phyloP scores from a whole-genome alignment of 345 rosid genomes.

The Luvunga scandens region DNA sequence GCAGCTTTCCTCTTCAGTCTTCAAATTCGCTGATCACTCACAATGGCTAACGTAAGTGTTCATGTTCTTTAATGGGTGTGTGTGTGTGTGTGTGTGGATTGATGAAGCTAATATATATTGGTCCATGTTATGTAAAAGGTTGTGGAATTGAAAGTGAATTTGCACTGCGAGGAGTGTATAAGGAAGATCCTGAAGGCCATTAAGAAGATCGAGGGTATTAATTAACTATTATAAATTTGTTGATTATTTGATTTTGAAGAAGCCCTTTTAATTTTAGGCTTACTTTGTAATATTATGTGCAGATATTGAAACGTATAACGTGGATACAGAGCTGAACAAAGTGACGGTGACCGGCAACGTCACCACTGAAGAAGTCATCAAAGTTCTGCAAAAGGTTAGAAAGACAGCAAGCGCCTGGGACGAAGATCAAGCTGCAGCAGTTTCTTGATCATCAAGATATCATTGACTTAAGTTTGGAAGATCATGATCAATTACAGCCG shows the following conservation, averaged over 20 bases:
- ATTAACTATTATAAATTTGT: not conserved
- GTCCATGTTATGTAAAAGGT: slow-evolving; percentile 28
- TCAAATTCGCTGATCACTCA: not conserved
- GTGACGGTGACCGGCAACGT: slow-evolving; percentile 82
- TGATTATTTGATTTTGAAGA: not conserved
- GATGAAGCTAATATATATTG: not conserved
- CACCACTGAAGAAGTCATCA: slow-evolving; percentile 62
- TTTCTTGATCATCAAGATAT: not conserved
- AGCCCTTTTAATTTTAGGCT: not conserved
- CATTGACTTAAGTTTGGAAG: too few relatives aligned
- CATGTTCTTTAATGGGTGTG: not conserved
- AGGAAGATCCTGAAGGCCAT: slow-evolving; percentile 82
- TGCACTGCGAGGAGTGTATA: slow-evolving; percentile 79
- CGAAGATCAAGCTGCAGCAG: slow-evolving; percentile 8
- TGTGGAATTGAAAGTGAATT: slow-evolving; percentile 76
- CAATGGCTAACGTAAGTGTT: slow-evolving; percentile 41
- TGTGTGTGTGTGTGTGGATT: not conserved
- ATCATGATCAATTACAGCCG: not conserved
- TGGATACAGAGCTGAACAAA: slow-evolving; percentile 75
- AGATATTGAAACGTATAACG: slow-evolving; percentile 79
- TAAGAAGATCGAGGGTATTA: slow-evolving; percentile 73
- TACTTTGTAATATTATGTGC: not conserved
- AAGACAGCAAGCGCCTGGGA: slow-evolving; percentile 63
- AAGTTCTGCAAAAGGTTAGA: slow-evolving; percentile 68
- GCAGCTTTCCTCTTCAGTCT: not conserved